Conservation (phyloP, 2,329 filamentous ascomycete genomes). For the Nigrospora sphaerica region DNA sequence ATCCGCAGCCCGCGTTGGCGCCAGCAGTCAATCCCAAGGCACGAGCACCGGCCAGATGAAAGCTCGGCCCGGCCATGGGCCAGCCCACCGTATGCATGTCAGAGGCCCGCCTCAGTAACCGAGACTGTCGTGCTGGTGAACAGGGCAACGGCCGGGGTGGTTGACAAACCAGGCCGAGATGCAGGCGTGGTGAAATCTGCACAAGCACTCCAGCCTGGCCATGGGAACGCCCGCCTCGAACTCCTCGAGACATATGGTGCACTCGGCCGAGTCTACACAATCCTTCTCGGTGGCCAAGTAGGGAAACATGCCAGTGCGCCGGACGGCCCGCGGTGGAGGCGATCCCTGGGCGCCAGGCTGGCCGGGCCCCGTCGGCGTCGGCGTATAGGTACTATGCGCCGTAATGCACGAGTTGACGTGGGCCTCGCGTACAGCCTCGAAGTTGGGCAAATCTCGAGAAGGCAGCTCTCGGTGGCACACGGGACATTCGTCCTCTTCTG, state of each 20-base stretch:
- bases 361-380: conserved; percentile 17
- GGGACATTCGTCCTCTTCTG: conserved; percentile 74
- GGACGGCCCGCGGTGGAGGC: conserved; percentile 25
- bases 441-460: conserved; percentile 43
- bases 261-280: conserved; percentile 60
- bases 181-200: conserved; percentile 55
- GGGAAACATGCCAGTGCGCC: conserved; percentile 55
- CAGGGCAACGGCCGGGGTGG: conserved; percentile 56
- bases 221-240: conserved; percentile 55
- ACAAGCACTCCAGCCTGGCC: conserved; percentile 61
- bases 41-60: no score
- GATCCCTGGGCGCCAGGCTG: conserved; percentile 13
- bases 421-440: conserved; percentile 45
- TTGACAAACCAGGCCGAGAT: conserved; percentile 57
- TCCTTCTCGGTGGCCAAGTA: conserved; percentile 62
- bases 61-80: no score
- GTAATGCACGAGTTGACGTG: conserved; percentile 54
- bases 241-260: conserved; percentile 62
- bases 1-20: no score
- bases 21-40: no score
- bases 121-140: conserved; percentile 58
- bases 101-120: conserved; percentile 30
- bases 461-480: conserved; percentile 69
- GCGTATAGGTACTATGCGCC: conserved; percentile 43
- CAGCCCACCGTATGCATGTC: no score